A percentile compares a stretch with the other conserved stretches of the same genome.
Evolutionary conservation across 2,329 filamentous ascomycete genomes (phyloP).

Genomic region (Drechslerella stenobrocha): DNA sequence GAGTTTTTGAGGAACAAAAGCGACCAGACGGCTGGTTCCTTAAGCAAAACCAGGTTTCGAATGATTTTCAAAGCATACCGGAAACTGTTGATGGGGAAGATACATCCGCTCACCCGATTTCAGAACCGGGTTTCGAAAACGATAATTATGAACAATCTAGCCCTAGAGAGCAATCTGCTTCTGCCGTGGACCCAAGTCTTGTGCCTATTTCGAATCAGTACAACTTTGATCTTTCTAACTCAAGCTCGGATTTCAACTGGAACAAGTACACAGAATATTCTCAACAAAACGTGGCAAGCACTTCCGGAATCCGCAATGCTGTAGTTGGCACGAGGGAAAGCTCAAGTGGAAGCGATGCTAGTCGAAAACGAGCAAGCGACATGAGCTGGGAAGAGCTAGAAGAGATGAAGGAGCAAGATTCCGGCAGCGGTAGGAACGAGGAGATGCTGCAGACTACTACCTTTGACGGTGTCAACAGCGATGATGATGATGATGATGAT

Average conservation of each 20-base stretch:
- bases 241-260: constrained; percentile 44
- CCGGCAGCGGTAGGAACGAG: constrained; percentile 35
- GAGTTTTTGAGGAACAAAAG: constrained; percentile 48
- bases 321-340: constrained; percentile 30
- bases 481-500: constrained; percentile 49
- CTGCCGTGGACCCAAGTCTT: not conserved
- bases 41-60: not conserved
- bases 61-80: not conserved
- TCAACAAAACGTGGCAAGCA: constrained; percentile 18
- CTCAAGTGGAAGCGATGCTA: constrained; percentile 42
- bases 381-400: constrained; percentile 45
- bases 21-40: constrained; percentile 10
- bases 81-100: constrained; percentile 8
- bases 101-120: not conserved
- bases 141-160: constrained; percentile 4
- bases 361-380: constrained; percentile 37
- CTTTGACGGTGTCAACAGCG: constrained; percentile 32
- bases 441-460: constrained; percentile 23
- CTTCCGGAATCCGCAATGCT: constrained; percentile 21
- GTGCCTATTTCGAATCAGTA: constrained; percentile 18
- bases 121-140: not conserved
- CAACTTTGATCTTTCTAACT: constrained; percentile 40
- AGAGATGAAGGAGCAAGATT: constrained; percentile 33
- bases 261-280: constrained; percentile 44
- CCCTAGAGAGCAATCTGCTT: not conserved